Evolutionary conservation across 1,284 basidiomycete species (phyloP).

Genomic region (Naganishia sp.): DNA sequence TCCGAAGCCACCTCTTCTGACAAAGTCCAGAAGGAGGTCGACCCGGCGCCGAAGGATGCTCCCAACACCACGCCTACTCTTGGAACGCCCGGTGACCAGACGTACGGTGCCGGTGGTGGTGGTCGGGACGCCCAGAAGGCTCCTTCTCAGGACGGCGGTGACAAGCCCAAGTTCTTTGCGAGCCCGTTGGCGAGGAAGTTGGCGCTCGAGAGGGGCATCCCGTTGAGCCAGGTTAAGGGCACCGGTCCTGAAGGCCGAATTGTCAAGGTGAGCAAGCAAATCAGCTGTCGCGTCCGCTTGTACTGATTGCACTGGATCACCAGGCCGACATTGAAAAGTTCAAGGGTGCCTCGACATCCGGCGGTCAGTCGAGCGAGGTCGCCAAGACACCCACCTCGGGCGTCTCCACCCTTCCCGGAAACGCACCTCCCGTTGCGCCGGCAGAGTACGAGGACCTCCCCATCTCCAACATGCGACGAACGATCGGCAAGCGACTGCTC

Average conservation of each 20-base stretch:
- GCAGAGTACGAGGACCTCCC: conserved; percentile 86
- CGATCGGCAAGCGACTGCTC: conserved; percentile 84
- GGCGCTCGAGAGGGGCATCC: conserved; percentile 91
- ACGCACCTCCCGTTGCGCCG: conserved; percentile 45
- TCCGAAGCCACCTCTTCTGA: conserved; percentile 36
- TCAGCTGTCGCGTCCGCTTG: not conserved
- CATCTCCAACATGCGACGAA: conserved; percentile 91
- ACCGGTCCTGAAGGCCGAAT: conserved; percentile 93
- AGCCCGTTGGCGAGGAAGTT: conserved; percentile 95
- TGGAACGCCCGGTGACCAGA: conserved; percentile 51
- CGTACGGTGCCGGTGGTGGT: conserved; percentile 63
- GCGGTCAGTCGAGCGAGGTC: conserved; percentile 51
- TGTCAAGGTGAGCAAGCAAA: conserved; percentile 63
- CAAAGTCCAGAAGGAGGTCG: conserved; percentile 22
- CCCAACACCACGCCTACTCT: conserved; percentile 40
- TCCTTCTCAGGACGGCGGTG: conserved; percentile 41
- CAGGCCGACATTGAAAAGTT: conserved; percentile 82
- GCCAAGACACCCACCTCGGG: conserved; percentile 59
- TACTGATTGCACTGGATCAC: not conserved
- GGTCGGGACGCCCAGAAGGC: conserved; percentile 44
- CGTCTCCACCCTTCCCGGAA: conserved; percentile 53
- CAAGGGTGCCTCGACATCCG: conserved; percentile 61
- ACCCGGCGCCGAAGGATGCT: conserved; percentile 24
- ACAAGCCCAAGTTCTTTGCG: conserved; percentile 78
- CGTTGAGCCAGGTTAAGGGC: conserved; percentile 87